Conservation (phyloP, 495 filamentous ascomycete species). For the Ascobolus immersus region DNA sequence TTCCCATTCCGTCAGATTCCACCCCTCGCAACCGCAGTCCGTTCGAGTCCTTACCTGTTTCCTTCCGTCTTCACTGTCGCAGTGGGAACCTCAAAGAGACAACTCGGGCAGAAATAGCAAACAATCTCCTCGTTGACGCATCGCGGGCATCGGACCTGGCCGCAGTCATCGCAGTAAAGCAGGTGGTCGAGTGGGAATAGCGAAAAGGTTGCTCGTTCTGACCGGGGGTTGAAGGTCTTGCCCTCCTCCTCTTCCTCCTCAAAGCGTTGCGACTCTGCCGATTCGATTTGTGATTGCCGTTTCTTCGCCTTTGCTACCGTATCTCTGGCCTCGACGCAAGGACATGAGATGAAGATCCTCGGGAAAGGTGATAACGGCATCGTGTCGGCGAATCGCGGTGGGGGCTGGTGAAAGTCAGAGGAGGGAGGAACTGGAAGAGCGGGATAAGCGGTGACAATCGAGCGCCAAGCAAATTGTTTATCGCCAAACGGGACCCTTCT, state of each 20-base stretch:
- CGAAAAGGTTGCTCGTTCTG: conserved; percentile 61
- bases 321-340: conserved; percentile 42
- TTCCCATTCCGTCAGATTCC: conserved; percentile 2
- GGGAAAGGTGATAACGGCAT: too few species aligned
- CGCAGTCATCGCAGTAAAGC: conserved; percentile 87
- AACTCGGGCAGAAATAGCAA: conserved; percentile 86
- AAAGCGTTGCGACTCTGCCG: conserved; percentile 13
- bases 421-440: too few species aligned
- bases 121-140: conserved; percentile 83
- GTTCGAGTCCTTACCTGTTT: conserved; percentile 39
- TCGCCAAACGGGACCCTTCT: too few species aligned
- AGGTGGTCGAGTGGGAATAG: conserved; percentile 85
- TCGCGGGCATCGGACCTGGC: conserved; percentile 75
- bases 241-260: conserved; percentile 45
- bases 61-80: conserved; percentile 75
- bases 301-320: conserved; percentile 18
- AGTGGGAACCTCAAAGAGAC: conserved; percentile 80
- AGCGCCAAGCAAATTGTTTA: too few species aligned
- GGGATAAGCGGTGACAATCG: too few species aligned
- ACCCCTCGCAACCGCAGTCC: not conserved
- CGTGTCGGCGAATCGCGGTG: too few species aligned
- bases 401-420: too few species aligned
- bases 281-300: conserved; percentile 19
- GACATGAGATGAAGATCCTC: conserved; percentile 79
- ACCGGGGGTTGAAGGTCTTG: conserved; percentile 59